A percentile compares a stretch with the other conserved stretches of the same genome.
These are phyloP conservation scores for Pseudocercospora pini-densiflorae DNA, from an alignment of 2,329 filamentous ascomycete species.

Conservation along the genomic window DNA sequence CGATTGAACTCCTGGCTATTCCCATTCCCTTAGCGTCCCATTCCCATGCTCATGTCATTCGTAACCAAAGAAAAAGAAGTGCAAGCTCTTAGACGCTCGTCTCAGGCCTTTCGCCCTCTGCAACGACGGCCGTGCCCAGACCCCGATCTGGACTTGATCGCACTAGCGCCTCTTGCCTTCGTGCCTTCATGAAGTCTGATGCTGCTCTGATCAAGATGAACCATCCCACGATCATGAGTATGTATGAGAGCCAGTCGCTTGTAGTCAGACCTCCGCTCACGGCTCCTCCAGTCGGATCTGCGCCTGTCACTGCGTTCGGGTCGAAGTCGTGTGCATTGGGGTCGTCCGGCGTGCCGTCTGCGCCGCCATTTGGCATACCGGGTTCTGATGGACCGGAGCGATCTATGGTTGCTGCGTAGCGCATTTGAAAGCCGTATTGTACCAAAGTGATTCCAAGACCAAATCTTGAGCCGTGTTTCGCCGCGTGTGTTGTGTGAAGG, in stretches of 20 bases:
- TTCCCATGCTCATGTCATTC: constrained; percentile 9
- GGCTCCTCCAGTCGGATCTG: constrained; percentile 34
- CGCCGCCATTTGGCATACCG: constrained; percentile 23
- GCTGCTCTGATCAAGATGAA: constrained; percentile 95
- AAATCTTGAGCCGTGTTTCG: constrained; percentile 94
- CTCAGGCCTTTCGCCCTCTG: constrained; percentile 80
- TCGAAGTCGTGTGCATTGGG: constrained; percentile 92
- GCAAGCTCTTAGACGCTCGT: constrained; percentile 49
- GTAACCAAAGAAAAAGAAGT: neutral
- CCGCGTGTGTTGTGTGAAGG: constrained; percentile 94
- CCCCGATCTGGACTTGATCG: constrained; percentile 91
- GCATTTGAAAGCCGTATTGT: constrained; percentile 97
- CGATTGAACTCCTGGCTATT: constrained; percentile 9
- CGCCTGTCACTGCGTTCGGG: constrained; percentile 66
- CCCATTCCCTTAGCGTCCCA: constrained; percentile 7
- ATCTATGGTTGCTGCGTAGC: constrained; percentile 52
- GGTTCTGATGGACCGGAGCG: constrained; percentile 25
- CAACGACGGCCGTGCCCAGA: constrained; percentile 81
- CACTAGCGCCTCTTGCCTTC: constrained; percentile 90
- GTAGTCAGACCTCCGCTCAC: constrained; percentile 64
- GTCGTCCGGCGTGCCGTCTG: constrained; percentile 69
- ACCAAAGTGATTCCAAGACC: constrained; percentile 94
- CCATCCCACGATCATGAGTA: constrained; percentile 97
- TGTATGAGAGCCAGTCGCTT: constrained; percentile 87
- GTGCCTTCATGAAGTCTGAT: constrained; percentile 84